Base-by-base conservation (phyloP, 2,329 filamentous ascomycete species). In the Diaporthe batatas region DNA sequence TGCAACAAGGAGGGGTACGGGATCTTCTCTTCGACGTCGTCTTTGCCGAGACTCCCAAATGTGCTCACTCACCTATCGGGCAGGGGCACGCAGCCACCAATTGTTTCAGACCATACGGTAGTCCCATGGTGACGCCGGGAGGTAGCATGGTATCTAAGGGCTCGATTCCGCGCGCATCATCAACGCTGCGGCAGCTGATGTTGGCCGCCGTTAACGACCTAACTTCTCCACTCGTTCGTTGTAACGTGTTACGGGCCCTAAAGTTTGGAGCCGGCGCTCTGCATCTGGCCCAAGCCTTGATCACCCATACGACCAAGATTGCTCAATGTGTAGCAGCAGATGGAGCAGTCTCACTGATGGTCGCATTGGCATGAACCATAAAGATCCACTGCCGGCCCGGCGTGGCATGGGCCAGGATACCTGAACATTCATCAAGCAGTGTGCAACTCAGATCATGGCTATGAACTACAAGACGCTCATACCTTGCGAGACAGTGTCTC, bases 401-500 rank as follows among this genome's bases (percentile, higher is more conserved):
- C 55, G 57, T 62, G 21, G 29, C 32, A 42, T 59, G 64, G 67
- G 51, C 70, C 23, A 47, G 53, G 53, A 59, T 39, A 55, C 49
- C 64, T 54, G 11, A 57, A 42, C 29, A 36, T 32, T 42, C 42
- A 49, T 44, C 34, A 59, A 42, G 25, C 54, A 55, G 21, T 55
- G 47, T 23, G 58, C 71, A 70, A 23, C 23, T 57, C 53, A 21
- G 32, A 42, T 21, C 53, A 49, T 68, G 32, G 59, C 34, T 16
- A 68, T 53, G 57, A 39, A 36, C 44, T 39, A 53, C 55, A 23
- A 53, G 53, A 32, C 59, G 34, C 62, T 65, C 65, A 53, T 49
- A 70, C 70, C 64, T 70, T 72, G 72, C 64, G 57, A 72, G 72
- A 72, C 72, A 68, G 18, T 74, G 72, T 74, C 72, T 74, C 55